Conservation (phyloP, 345 rosid genomes). For the Citrus unshiu region DNA sequence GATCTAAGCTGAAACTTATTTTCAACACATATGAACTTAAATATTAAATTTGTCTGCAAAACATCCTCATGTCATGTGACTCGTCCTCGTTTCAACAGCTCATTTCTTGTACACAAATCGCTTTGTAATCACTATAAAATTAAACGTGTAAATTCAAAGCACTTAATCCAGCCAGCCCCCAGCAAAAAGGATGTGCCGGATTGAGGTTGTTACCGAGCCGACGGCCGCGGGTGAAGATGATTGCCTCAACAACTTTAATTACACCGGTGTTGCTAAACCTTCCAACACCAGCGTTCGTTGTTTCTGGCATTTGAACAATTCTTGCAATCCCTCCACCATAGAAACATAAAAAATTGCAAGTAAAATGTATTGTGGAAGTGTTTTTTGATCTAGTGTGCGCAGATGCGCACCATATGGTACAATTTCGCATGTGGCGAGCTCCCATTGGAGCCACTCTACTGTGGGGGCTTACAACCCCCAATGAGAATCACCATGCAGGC, state of each 20-base stretch:
- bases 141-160: conserved; percentile 43
- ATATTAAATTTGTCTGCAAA: no score
- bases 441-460: no score
- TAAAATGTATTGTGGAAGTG: no score
- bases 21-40: no score
- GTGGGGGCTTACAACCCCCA: no score
- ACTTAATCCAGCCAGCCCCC: conserved; percentile 24
- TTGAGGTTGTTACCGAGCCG: conserved; percentile 53
- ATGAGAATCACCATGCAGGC: no score
- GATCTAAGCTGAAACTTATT: no score
- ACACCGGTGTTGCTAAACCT: conserved; percentile 60
- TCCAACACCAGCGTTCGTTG: conserved; percentile 69
- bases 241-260: conserved; percentile 48
- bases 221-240: conserved; percentile 20
- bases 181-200: no score
- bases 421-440: no score
- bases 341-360: not conserved
- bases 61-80: not conserved
- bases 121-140: conserved; percentile 43
- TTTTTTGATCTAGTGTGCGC: no score
- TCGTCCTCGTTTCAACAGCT: conserved; percentile 15
- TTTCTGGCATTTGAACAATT: conserved; percentile 84
- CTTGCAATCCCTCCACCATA: conserved; percentile 68
- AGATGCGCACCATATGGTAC: no score
- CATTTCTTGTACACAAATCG: conserved; percentile 61